Evolutionary conservation across 2,329 filamentous ascomycete species (phyloP).

Genomic region (Calonectria fujianensis): DNA sequence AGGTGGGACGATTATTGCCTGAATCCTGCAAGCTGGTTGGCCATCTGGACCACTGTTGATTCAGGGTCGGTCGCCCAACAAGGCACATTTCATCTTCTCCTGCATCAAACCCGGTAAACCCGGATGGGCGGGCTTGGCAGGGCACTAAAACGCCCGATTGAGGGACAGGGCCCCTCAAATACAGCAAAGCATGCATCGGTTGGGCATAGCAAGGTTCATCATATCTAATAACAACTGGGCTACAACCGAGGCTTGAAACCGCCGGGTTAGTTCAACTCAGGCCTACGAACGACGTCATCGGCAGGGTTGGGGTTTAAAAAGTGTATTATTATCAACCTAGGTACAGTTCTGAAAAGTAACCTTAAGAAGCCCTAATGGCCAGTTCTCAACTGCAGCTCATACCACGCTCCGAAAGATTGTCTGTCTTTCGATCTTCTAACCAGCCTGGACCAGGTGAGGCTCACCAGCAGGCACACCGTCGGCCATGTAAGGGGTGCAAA

Average conservation of each 20-base stretch:
- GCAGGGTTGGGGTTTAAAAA: neutral
- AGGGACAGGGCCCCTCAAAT: neutral
- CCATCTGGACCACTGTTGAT: neutral
- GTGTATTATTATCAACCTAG: neutral
- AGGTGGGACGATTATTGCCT: conserved; percentile 1
- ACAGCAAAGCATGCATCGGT: neutral
- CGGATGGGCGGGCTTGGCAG: neutral
- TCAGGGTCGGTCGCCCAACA: neutral
- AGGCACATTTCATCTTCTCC: neutral
- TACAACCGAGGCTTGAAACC: no score
- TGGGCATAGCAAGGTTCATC: neutral
- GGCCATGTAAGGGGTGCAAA: neutral
- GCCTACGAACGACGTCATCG: neutral
- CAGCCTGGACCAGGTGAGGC: neutral
- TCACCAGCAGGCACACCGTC: neutral
- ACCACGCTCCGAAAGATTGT: neutral
- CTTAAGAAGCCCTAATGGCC: neutral
- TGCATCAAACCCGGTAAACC: conserved; percentile 14
- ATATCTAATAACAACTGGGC: no score
- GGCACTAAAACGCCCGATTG: conserved; percentile 5
- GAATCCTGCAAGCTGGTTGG: neutral
- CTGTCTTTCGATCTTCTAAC: neutral
- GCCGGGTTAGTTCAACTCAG: no score
- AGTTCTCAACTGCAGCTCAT: neutral
- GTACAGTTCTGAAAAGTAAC: neutral